A percentile compares a stretch with the other conserved stretches of the same genome.
Conservation (phyloP, 768 basidiomycete genomes). For the Phylloporus sp. region DNA sequence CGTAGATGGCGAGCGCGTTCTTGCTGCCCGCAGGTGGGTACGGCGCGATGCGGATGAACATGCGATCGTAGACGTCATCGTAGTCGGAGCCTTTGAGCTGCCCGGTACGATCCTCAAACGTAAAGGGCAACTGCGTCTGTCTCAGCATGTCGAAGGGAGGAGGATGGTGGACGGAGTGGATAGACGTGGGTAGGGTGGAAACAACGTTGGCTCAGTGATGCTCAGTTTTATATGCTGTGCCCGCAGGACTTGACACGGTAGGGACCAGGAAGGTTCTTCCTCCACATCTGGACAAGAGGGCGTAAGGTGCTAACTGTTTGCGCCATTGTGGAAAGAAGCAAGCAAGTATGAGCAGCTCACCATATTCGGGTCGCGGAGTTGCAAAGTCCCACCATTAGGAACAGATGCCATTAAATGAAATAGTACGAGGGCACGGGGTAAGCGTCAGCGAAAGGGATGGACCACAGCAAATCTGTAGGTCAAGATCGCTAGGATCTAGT, state of each 20-base stretch:
- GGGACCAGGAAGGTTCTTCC: constrained; percentile 14
- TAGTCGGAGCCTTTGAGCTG: constrained; percentile 55
- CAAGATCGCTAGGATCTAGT: neutral
- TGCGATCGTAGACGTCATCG: constrained; percentile 75
- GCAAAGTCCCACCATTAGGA: constrained; percentile 12
- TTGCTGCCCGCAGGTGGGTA: constrained; percentile 36
- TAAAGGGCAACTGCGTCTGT: constrained; percentile 43
- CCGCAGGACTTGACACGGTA: constrained; percentile 16
- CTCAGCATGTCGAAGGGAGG: constrained; percentile 17
- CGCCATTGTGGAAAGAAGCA: constrained; percentile 25
- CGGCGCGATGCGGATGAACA: constrained; percentile 61
- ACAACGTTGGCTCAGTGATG: constrained; percentile 1
- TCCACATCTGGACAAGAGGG: constrained; percentile 21
- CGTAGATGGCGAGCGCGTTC: constrained; percentile 53
- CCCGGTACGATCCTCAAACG: constrained; percentile 68
- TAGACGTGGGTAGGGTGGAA: neutral
- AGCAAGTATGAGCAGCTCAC: constrained; percentile 21
- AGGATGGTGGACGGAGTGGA: neutral
- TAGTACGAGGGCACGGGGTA: constrained; percentile 5
- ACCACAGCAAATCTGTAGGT: constrained; percentile 4
- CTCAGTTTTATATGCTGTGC: constrained; percentile 21
- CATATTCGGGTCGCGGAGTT: constrained; percentile 31
- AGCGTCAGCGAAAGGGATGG: neutral
- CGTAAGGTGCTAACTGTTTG: constrained; percentile 21
- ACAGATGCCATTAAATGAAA: neutral